Evolutionary conservation across 331 rosid genomes (phyloP).

Genomic region (Arachis monticola): DNA sequence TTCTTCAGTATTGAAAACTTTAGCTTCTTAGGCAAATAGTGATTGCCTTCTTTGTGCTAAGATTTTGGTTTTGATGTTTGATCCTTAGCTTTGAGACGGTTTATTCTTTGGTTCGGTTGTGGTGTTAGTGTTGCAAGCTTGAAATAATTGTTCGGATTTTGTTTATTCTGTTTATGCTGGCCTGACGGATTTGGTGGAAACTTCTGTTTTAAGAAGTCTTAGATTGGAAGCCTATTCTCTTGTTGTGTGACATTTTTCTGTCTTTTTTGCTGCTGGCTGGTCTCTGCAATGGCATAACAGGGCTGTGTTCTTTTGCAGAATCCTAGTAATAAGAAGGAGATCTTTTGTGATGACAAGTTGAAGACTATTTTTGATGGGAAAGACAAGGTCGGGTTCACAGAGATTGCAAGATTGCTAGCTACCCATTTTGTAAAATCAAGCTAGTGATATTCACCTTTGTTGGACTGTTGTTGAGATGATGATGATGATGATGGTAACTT

Average conservation of each 20-base stretch:
- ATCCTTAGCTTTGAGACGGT: slow-evolving; percentile 6
- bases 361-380: slow-evolving; percentile 68
- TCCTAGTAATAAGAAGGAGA: slow-evolving; percentile 64
- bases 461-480: slow-evolving; percentile 10
- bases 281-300: slow-evolving; percentile 29
- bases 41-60: neutral
- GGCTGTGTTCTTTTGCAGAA: slow-evolving; percentile 56
- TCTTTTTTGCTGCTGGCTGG: neutral
- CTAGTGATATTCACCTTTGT: slow-evolving; percentile 34
- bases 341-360: slow-evolving; percentile 66
- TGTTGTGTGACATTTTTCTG: slow-evolving; percentile 4
- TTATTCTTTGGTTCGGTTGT: slow-evolving; percentile 1
- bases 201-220: neutral
- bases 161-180: slow-evolving; percentile 9
- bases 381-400: slow-evolving; percentile 57
- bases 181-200: neutral
- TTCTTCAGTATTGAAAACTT: neutral
- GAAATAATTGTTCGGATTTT: slow-evolving; percentile 3
- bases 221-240: neutral
- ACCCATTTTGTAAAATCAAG: slow-evolving; percentile 59
- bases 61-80: slow-evolving; percentile 3
- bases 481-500: slow-evolving; percentile 30
- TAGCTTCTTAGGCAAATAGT: neutral
- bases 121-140: neutral
- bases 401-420: slow-evolving; percentile 56